Evolutionary conservation across 345 rosid genomes (phyloP), one percentile per base, ranked within the genome.

Genomic region (Gossypium ekmanianum): DNA sequence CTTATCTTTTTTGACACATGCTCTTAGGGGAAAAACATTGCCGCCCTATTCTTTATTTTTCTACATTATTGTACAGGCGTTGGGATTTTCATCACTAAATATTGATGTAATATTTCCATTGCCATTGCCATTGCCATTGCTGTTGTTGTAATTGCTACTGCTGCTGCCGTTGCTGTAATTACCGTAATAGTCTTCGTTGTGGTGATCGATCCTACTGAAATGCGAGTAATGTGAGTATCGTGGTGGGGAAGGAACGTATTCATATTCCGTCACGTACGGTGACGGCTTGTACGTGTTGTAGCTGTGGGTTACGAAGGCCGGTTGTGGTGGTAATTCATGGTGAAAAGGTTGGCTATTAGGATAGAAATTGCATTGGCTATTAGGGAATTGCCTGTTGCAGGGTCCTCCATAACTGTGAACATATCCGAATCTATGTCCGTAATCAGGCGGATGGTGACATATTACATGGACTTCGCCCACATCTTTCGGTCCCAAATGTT

Each of bases 51-150:
- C 71, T 57, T 77, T 55, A 58, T 74, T 65, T 51, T 71, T 72
- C 51, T 87, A 88, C 84, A 83, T 76, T 58, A 87, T 77, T 52
- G 67, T 76, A 65, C 91, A 89, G 14, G 93, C 90, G 74, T 91
- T 85, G 14, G 91, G 96, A 76, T 91, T 89, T 80, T 91, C 93
- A 3, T 91, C 93, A 11, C 96, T 91, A 71, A 91, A 91, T 22
- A 91, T 85, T 11, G 93, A 87, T 55, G 90, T 75, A 43, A 89
- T 82, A 74, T 85, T 90, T 47, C 86, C 83, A 72, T 85, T 90
- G 22, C 86, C 82, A 61, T 75, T 90, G 22, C 85, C 82, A 61
- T 75, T 88, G 16, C 77, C 73, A 16, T 56, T n/a, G 34, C 73
- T 72, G 18, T 78, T 79, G 22, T 68, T 58, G 20, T 34, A 34